A percentile compares a stretch with the other conserved stretches of the same genome.
phyloP scores from a whole-genome alignment of 768 basidiomycete species.

The Termitomyces bulborhizus region DNA sequence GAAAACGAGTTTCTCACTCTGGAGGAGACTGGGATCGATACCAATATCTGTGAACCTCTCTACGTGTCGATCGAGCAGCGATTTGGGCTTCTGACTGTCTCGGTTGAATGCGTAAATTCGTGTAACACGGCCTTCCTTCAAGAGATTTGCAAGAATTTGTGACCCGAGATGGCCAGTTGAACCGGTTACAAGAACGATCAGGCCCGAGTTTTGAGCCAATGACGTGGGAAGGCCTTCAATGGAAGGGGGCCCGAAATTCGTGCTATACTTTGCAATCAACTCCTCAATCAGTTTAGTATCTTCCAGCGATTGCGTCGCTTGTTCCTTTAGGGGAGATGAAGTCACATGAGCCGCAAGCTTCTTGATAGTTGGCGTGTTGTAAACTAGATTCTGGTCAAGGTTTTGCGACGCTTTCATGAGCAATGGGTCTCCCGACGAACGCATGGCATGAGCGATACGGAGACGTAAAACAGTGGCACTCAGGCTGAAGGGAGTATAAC shows the following conservation, averaged over 20 bases:
- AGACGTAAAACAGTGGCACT: neutral
- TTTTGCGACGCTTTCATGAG: neutral
- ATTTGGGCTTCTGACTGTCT: neutral
- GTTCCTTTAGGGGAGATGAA: neutral
- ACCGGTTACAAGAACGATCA: neutral
- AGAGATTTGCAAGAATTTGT: neutral
- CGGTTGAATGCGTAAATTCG: neutral
- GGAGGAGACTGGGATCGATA: neutral
- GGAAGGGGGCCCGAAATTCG: neutral
- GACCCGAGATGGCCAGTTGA: slow-evolving; percentile 2
- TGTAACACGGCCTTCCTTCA: neutral
- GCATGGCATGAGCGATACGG: neutral
- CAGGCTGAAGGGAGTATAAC: neutral
- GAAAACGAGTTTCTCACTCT: neutral
- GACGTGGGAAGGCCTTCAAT: neutral
- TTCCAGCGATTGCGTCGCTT: neutral
- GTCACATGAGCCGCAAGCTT: neutral
- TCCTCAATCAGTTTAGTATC: neutral
- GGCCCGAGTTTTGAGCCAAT: too few species aligned
- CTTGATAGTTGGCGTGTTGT: neutral
- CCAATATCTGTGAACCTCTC: neutral
- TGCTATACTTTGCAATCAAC: neutral
- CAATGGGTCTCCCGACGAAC: neutral
- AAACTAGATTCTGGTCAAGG: neutral
- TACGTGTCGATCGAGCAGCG: neutral